Evolutionary conservation across 2,329 filamentous ascomycete species (phyloP), one percentile per base, ranked within the genome.

Genomic region (Thelonectria blattea): DNA sequence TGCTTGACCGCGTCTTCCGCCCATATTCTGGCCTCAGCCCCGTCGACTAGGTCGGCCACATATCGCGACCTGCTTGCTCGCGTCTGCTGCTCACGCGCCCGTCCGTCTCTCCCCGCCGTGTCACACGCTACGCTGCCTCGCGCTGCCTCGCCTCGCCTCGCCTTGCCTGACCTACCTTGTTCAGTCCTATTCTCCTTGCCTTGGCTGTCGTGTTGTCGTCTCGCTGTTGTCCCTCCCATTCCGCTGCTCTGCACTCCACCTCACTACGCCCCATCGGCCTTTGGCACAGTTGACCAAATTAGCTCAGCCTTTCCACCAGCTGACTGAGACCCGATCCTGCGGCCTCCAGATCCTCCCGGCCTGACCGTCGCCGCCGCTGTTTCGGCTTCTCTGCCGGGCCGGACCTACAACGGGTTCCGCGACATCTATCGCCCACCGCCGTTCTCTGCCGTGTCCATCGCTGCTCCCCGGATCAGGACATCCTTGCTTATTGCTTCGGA

Each of bases 391-490:
- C 60, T 62, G 56, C 58, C 60, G 59, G 64, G 34, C 55, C 52
- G 57, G 63, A 59, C 58, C 58, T 67, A 55, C 61, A 61, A 67
- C 61, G 60, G 60, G 54, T 59, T 60, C 60, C 60, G 55, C 67
- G 56, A 61, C 54, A 53, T 57, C 59, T 63, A 24, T 58, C 51
- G 55, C 49, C 55, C 50, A 46, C 61, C 54, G 46, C 58, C 58
- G 49, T 52, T 60, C 63, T 15, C 54, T 55, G 48, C 53, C 59
- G 41, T 47, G 17, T 42, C 45, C 24, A 37, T 42, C 53, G 20
- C 15, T 34, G 7, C 53, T 56, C 56, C 34, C 56, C 54, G 41
- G 55, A 49, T 59, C 46, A 46, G 55, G 49, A 52, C n/a, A 55
- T 46, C 45, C 56, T 64, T 43, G 49, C 41, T 24, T 52, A 52